A percentile compares a stretch with the other conserved stretches of the same genome.
These are phyloP conservation scores for Apiotrichum siamense DNA, from an alignment of 1,284 basidiomycete genomes.

Conservation along the genomic window DNA sequence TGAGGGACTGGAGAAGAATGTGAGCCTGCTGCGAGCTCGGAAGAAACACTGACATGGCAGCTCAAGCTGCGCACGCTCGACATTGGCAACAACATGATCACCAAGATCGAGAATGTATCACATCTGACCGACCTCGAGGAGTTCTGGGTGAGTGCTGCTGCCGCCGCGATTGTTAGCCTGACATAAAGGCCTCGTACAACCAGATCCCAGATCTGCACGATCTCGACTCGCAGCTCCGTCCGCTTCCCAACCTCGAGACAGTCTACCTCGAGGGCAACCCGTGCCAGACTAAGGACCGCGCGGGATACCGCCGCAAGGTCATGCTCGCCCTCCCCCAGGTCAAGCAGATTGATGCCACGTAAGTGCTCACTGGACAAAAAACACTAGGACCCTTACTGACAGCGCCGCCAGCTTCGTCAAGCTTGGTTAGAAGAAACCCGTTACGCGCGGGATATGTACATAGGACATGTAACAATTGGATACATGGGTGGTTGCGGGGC, in stretches of 20 bases:
- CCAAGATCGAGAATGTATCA: conserved; percentile 69
- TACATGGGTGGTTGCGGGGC: too few species aligned
- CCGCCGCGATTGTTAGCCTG: background rate
- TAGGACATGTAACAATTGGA: background rate
- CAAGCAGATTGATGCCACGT: conserved; percentile 93
- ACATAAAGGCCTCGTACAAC: conserved; percentile 74
- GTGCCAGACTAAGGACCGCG: conserved; percentile 70
- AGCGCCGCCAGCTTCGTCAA: conserved; percentile 7
- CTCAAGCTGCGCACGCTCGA: conserved; percentile 77
- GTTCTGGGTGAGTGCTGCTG: conserved; percentile 87
- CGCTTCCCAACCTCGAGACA: conserved; percentile 67
- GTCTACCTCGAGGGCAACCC: conserved; percentile 95
- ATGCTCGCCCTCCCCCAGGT: conserved; percentile 82
- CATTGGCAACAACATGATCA: conserved; percentile 76
- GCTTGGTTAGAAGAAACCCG: background rate
- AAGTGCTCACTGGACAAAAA: conserved; percentile 44
- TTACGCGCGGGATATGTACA: background rate
- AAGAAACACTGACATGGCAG: conserved; percentile 49
- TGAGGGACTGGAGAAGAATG: conserved; percentile 82
- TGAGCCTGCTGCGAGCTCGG: too few species aligned
- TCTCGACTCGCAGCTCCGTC: conserved; percentile 66
- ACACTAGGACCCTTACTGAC: background rate
- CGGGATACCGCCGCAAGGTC: conserved; percentile 80
- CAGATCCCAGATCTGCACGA: conserved; percentile 61
- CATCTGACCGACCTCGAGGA: conserved; percentile 75